Evolutionary conservation across 108 stramenopile species (phyloP).

Genomic region (Skeletonema potamos): DNA sequence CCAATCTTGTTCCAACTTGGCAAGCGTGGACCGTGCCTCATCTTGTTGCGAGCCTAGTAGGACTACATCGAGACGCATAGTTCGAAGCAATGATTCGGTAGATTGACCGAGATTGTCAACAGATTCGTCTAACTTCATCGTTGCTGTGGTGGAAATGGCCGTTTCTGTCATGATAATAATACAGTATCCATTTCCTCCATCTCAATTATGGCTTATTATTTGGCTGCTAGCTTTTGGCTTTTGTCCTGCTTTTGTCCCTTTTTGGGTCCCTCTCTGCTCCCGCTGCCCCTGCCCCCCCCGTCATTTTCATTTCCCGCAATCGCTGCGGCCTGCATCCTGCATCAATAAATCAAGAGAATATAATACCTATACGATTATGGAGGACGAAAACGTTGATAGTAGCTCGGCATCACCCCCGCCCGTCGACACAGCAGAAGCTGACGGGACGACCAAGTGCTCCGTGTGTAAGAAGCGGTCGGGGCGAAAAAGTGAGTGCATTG

Average conservation of each 20-base stretch:
- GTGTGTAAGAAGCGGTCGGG: not conserved
- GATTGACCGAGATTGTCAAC: not conserved
- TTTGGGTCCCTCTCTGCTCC: too few relatives aligned
- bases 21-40: not conserved
- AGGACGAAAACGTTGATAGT: not conserved
- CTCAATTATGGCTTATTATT: too few relatives aligned
- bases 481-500: slow-evolving; percentile 8
- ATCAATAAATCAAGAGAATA: not conserved
- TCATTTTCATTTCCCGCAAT: too few relatives aligned
- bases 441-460: not conserved
- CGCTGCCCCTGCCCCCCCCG: too few relatives aligned
- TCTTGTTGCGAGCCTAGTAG: slow-evolving; percentile 2
- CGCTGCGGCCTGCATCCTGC: too few relatives aligned
- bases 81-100: slow-evolving; percentile 5
- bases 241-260: too few relatives aligned
- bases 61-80: slow-evolving; percentile 5
- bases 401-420: not conserved
- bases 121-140: not conserved
- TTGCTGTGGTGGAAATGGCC: not conserved
- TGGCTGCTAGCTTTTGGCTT: too few relatives aligned
- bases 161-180: not conserved
- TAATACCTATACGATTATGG: too few relatives aligned
- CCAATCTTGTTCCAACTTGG: slow-evolving; percentile 2
- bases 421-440: not conserved
- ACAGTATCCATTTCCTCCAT: too few relatives aligned